A percentile compares a stretch with the other conserved stretches of the same genome.
Evolutionary conservation across 2,329 filamentous ascomycete genomes (phyloP).

Genomic region (Colletotrichum horii): DNA sequence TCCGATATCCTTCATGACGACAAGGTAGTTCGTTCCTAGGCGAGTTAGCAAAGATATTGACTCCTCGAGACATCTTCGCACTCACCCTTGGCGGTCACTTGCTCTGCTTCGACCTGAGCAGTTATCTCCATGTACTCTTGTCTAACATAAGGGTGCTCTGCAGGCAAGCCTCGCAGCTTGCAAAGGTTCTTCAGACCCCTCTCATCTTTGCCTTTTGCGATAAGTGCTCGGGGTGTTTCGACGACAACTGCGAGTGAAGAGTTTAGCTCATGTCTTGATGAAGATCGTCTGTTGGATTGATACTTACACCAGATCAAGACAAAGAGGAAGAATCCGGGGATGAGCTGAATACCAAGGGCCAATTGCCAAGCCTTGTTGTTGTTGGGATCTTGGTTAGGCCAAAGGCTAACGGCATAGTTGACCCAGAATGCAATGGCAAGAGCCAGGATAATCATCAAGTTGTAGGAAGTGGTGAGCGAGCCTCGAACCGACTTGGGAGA

Average conservation of each 20-base stretch:
- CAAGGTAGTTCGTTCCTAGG: conserved; percentile 30
- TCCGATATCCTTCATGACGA: conserved; percentile 37
- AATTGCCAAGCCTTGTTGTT: conserved; percentile 38
- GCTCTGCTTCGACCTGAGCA: conserved; percentile 19
- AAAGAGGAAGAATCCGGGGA: conserved; percentile 40
- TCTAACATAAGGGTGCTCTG: conserved; percentile 20
- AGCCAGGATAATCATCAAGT: conserved; percentile 41
- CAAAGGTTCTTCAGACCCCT: conserved; percentile 39
- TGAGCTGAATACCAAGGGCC: conserved; percentile 41
- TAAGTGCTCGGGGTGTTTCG: conserved; percentile 29
- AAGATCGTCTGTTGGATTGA: background rate
- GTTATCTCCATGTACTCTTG: conserved; percentile 22
- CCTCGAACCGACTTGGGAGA: conserved; percentile 44
- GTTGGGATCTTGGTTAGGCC: conserved; percentile 31
- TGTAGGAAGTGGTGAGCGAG: conserved; percentile 43
- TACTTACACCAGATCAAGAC: conserved; percentile 34
- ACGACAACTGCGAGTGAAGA: conserved; percentile 7
- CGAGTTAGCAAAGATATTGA: background rate
- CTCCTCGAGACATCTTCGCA: background rate
- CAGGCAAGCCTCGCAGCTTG: conserved; percentile 35
- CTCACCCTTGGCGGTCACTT: background rate
- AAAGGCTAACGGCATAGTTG: conserved; percentile 31
- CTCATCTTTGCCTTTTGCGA: conserved; percentile 38
- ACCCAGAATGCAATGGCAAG: conserved; percentile 38
- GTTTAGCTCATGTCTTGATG: background rate